A percentile compares a stretch with the other conserved stretches of the same genome.
phyloP scores from a whole-genome alignment of 352 stramenopile genomes.

The Phytopythium mirpurense region DNA sequence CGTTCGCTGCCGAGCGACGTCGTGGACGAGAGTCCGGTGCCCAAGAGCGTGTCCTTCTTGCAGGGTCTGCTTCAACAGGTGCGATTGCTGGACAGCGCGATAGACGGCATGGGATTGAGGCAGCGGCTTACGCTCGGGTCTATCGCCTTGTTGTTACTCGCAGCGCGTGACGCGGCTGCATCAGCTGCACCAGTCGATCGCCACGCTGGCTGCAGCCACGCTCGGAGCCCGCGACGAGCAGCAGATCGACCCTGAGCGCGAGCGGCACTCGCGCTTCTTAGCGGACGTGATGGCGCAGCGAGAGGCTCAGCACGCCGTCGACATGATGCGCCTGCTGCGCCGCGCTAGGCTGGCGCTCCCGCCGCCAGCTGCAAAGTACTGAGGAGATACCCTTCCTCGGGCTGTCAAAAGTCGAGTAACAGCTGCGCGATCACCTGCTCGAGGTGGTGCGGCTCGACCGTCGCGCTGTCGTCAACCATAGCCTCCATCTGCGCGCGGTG shows the following conservation, averaged over 20 bases:
- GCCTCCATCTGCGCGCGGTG: constrained; percentile 81
- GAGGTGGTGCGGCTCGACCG: constrained; percentile 68
- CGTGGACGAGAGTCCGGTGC: not conserved
- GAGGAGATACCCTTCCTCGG: not conserved
- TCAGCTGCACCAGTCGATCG: constrained; percentile 54
- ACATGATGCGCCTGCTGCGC: constrained; percentile 18
- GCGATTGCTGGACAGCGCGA: too few relatives aligned
- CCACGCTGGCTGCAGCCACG: constrained; percentile 42
- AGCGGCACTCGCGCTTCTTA: constrained; percentile 50
- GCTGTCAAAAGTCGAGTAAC: constrained; percentile 53
- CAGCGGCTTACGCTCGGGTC: not conserved
- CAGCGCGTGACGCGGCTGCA: constrained; percentile 54
- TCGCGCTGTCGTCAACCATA: constrained; percentile 77
- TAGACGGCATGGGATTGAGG: too few relatives aligned
- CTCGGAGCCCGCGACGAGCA: constrained; percentile 1
- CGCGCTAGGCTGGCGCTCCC: constrained; percentile 5
- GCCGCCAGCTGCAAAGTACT: constrained; percentile 10
- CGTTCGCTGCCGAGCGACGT: not conserved
- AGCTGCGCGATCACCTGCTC: constrained; percentile 81
- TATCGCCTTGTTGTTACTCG: too few relatives aligned
- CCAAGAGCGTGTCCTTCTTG: constrained; percentile 33
- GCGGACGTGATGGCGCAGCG: constrained; percentile 33
- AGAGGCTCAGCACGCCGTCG: constrained; percentile 24
- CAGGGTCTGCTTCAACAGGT: constrained; percentile 66
- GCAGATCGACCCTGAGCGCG: constrained; percentile 29